Evolutionary conservation across 2,329 filamentous ascomycete species (phyloP), one percentile per base, ranked within the genome.

Genomic region (Claviceps paspali): DNA sequence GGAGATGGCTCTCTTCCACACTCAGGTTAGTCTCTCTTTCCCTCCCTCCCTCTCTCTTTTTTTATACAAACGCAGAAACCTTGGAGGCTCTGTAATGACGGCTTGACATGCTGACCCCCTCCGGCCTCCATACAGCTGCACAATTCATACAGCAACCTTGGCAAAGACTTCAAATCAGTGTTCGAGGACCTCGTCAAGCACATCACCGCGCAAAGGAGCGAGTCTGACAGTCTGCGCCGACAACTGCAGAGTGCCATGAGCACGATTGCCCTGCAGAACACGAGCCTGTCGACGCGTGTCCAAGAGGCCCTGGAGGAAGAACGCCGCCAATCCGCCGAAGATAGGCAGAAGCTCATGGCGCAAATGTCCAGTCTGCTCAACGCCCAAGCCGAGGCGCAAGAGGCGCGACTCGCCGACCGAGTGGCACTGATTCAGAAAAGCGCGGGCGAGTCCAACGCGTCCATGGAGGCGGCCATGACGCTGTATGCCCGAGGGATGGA

Each of bases 1-100:
- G 41, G 88, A 96, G 56, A 70, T 98, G 42, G 73, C 76, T 23
- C 70, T 72, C n/a, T 92, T 96, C 50, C 85, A 95, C 55, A 73
- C 67, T 35, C 77, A 63, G 43, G 57, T 60, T 77, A 55, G 67
- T 39, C 6, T 11, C 31, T 23, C 6, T 19, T 9, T 24, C 2
- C 5, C 15, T 10, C 8, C 2, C 11, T 22, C 8, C 10, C n/a
- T 29, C n/a, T 15, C 9, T 18, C 5, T 19, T 11, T 11, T 2
- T 18, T 17, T 17, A 3, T 29, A 8, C 29, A n/a, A n/a, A n/a
- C n/a, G n/a, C n/a, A n/a, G n/a, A n/a, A n/a, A n/a, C n/a, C n/a
- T n/a, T n/a, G n/a, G n/a, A n/a, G n/a, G n/a, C n/a, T n/a, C n/a
- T n/a, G n/a, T n/a, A n/a, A n/a, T n/a, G n/a, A n/a, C n/a, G n/a